These are phyloP conservation scores for Xylariaceae sp. DNA, from an alignment of 2,329 filamentous ascomycete species.

Conservation along the genomic window DNA sequence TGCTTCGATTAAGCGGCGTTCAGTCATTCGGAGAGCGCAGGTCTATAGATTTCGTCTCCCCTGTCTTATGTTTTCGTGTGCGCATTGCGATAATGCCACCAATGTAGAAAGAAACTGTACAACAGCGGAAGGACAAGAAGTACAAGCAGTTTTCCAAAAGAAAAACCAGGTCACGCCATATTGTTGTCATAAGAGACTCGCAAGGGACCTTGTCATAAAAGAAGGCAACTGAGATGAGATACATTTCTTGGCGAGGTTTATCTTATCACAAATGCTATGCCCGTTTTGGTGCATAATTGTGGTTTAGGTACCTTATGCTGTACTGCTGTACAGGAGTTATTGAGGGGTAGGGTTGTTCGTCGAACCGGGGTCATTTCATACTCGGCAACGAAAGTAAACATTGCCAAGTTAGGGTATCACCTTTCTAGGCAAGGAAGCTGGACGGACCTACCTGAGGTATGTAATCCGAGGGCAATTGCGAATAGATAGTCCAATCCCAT, in stretches of 20 bases:
- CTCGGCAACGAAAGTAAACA: conserved; percentile 29
- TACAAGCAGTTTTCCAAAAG: background rate
- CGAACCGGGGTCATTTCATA: background rate
- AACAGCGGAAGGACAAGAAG: background rate
- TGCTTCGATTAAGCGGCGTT: conserved; percentile 27
- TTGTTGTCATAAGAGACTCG: too few relatives aligned
- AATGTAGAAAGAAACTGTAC: conserved; percentile 1
- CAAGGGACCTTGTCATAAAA: too few relatives aligned
- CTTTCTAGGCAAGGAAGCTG: too few relatives aligned
- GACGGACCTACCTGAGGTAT: too few relatives aligned
- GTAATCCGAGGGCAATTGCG: too few relatives aligned
- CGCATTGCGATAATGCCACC: conserved; percentile 25
- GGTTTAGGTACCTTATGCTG: too few relatives aligned
- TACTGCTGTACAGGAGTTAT: conserved; percentile 2
- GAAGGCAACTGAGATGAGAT: background rate
- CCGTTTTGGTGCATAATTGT: background rate
- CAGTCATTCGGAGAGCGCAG: conserved; percentile 29
- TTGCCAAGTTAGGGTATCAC: conserved; percentile 7
- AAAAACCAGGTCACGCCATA: too few relatives aligned
- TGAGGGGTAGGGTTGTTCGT: conserved; percentile 1
- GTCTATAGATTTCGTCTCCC: conserved; percentile 21
- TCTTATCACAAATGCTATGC: conserved; percentile 4
- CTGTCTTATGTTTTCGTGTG: conserved; percentile 17
- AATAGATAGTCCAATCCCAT: too few relatives aligned
- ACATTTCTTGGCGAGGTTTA: background rate